phyloP scores from a whole-genome alignment of 1,284 basidiomycete genomes.

The Sanghuangporus baumii region DNA sequence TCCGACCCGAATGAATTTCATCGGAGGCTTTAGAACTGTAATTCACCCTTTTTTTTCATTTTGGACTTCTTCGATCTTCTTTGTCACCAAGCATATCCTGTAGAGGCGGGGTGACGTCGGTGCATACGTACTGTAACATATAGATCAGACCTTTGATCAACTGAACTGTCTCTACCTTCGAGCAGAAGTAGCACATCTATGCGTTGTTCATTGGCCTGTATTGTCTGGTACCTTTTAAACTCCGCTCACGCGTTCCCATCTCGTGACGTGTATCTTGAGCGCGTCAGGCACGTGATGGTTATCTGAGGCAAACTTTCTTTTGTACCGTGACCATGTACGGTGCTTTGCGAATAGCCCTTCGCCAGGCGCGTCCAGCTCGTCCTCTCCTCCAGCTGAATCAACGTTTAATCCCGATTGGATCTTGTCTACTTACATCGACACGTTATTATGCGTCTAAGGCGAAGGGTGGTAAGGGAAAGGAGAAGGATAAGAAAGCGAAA shows the following conservation, averaged over 20 bases:
- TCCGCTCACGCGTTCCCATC: not conserved
- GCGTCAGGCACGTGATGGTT: not conserved
- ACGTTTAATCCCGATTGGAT: not conserved
- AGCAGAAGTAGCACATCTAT: no score
- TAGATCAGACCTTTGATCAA: no score
- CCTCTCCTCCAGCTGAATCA: not conserved
- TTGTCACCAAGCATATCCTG: no score
- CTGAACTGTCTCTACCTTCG: no score
- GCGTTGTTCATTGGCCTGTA: no score
- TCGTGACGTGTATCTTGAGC: not conserved
- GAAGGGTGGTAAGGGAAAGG: slow-evolving; percentile 2
- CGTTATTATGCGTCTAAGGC: slow-evolving; percentile 5
- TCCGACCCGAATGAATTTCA: no score
- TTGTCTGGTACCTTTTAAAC: not conserved
- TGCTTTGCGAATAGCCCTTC: not conserved
- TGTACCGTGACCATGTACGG: not conserved
- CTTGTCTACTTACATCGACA: not conserved
- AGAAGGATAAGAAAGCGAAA: slow-evolving; percentile 2
- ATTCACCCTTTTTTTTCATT: no score
- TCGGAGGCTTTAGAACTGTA: no score
- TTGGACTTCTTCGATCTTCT: no score
- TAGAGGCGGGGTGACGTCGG: no score
- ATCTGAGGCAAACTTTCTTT: not conserved
- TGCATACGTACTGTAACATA: no score
- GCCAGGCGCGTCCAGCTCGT: not conserved